Conservation (phyloP, 2,329 filamentous ascomycete species). For the Verticillium dahliae region DNA sequence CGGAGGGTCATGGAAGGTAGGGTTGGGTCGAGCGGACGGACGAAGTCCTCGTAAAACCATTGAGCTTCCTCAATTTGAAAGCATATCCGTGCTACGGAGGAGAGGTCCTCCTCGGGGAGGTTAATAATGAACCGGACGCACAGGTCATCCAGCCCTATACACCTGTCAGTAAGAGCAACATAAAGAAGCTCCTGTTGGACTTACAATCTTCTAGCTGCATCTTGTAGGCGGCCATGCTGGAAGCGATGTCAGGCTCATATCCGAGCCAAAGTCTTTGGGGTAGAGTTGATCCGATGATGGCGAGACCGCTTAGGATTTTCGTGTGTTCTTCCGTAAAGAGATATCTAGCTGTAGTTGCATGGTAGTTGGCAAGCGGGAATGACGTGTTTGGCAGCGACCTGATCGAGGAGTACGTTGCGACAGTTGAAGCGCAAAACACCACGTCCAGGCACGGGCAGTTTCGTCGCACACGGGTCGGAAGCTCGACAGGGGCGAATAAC, state of each 20-base stretch:
- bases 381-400: background rate
- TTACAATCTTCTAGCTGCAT: conserved; percentile 88
- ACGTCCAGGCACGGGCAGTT: background rate
- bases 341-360: conserved; percentile 4
- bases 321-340: background rate
- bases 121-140: conserved; percentile 98
- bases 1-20: conserved; percentile 82
- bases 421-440: background rate
- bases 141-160: conserved; percentile 85
- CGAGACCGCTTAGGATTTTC: background rate
- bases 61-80: conserved; percentile 99
- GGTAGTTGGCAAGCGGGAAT: background rate
- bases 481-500: background rate
- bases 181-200: conserved; percentile 14
- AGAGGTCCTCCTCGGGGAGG: conserved; percentile 83
- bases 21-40: conserved; percentile 78
- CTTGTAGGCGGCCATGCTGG: conserved; percentile 66
- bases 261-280: background rate
- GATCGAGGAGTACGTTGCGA: background rate
- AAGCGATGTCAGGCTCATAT: conserved; percentile 21
- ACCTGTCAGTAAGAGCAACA: conserved; percentile 8
- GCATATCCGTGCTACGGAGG: conserved; percentile 87
- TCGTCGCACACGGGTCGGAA: background rate
- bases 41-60: conserved; percentile 99
- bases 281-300: background rate